Evolutionary conservation across 371 early-diverging fungal genomes (phyloP).

Genomic region (Mucor plumbeus): DNA sequence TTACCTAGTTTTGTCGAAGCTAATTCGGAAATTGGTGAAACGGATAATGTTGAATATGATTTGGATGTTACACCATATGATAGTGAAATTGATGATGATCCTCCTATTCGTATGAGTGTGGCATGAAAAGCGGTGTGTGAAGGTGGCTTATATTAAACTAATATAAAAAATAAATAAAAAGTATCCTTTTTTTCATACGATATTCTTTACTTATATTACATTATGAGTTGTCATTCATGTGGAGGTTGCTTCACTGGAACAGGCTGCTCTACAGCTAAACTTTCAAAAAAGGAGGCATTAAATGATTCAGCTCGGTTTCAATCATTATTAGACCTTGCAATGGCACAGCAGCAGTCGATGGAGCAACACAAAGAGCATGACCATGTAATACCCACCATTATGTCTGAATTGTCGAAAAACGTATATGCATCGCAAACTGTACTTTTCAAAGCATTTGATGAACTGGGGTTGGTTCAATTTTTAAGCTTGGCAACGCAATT

Average conservation of each 20-base stretch:
- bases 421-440: conserved; percentile 36
- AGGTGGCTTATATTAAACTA: conserved; percentile 1
- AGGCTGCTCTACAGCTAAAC: conserved; percentile 24
- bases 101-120: conserved; percentile 14
- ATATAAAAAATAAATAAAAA: background rate
- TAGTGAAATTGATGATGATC: conserved; percentile 22
- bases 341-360: background rate
- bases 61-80: conserved; percentile 27
- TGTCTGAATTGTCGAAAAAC: conserved; percentile 28
- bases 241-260: conserved; percentile 33
- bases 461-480: conserved; percentile 17
- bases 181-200: conserved; percentile 3
- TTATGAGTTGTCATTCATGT: conserved; percentile 34
- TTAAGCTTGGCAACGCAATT: conserved; percentile 13
- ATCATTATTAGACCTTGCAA: conserved; percentile 16
- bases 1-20: conserved; percentile 22
- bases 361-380: conserved; percentile 14
- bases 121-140: background rate
- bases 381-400: conserved; percentile 38
- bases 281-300: conserved; percentile 7
- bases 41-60: conserved; percentile 15
- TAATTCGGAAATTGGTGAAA: conserved; percentile 3
- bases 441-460: conserved; percentile 25
- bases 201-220: background rate
- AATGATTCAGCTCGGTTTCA: conserved; percentile 6